These are phyloP conservation scores for Calocera cornea DNA, from an alignment of 768 basidiomycete genomes.

Conservation along the genomic window DNA sequence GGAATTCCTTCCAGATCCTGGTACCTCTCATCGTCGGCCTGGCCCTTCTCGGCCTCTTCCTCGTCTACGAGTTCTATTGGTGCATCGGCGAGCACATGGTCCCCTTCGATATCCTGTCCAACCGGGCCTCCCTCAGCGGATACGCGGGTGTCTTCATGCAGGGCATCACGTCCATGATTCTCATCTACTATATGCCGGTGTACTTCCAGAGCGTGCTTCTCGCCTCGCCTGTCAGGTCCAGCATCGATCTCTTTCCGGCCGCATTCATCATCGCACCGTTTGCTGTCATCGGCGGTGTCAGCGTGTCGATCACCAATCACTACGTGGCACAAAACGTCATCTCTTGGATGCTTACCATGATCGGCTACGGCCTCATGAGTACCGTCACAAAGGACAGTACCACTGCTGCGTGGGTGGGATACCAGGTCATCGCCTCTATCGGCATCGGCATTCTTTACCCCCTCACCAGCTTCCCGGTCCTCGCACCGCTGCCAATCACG, in stretches of 20 bases:
- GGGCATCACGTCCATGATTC: not conserved
- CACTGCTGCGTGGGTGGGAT: conserved; percentile 11
- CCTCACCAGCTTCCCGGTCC: conserved; percentile 25
- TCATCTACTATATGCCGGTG: conserved; percentile 17
- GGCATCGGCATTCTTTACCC: conserved; percentile 26
- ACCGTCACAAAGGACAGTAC: conserved; percentile 19
- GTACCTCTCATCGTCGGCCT: conserved; percentile 34
- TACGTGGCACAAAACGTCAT: conserved; percentile 29
- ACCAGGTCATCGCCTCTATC: conserved; percentile 19
- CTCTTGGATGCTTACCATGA: conserved; percentile 27
- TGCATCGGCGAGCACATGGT: not conserved
- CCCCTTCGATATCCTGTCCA: conserved; percentile 24
- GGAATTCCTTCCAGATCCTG: conserved; percentile 32
- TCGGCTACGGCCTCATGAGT: conserved; percentile 29
- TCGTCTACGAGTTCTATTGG: conserved; percentile 1
- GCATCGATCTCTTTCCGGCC: conserved; percentile 28
- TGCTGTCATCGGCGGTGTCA: conserved; percentile 29
- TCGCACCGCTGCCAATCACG: conserved; percentile 25
- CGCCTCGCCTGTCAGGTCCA: conserved; percentile 26
- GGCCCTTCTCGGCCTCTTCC: conserved; percentile 15
- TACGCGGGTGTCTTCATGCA: not conserved
- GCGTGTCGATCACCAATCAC: conserved; percentile 24
- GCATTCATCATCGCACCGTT: conserved; percentile 29
- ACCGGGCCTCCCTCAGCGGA: conserved; percentile 24
- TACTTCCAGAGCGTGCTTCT: conserved; percentile 28